Evolutionary conservation across 352 stramenopile species (phyloP).

Genomic region (Globisporangium apiculatum): DNA sequence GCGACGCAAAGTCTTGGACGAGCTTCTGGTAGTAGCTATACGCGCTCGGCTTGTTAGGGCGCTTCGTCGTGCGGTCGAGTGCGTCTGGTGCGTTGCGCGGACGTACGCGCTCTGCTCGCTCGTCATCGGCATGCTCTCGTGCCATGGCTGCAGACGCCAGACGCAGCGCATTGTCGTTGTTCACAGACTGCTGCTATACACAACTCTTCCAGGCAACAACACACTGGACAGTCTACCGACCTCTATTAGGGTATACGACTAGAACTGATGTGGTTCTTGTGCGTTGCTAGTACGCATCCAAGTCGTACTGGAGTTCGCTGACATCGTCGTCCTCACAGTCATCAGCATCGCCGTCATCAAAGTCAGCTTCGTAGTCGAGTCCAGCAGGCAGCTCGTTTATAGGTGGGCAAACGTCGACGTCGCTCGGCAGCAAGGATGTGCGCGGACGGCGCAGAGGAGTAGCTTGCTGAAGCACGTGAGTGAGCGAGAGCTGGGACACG

Average conservation of each 20-base stretch:
- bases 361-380: slow-evolving; percentile 17
- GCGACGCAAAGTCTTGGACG: slow-evolving; percentile 30
- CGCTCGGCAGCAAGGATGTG: too few relatives aligned
- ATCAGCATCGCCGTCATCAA: slow-evolving; percentile 8
- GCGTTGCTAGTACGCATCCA: slow-evolving; percentile 3
- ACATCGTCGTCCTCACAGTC: slow-evolving; percentile 2
- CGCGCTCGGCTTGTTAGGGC: slow-evolving; percentile 17
- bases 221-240: not conserved
- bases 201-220: not conserved
- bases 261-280: not conserved
- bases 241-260: not conserved
- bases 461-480: not conserved
- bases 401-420: not conserved
- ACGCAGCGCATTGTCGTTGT: not conserved
- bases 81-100: not conserved
- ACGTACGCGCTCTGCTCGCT: not conserved
- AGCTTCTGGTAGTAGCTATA: slow-evolving; percentile 57
- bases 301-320: slow-evolving; percentile 4
- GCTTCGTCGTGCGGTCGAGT: not conserved
- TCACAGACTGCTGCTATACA: too few relatives aligned
- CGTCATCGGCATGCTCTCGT: slow-evolving; percentile 6
- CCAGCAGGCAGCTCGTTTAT: not conserved
- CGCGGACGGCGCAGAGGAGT: not conserved
- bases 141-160: not conserved
- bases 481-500: not conserved